phyloP scores from a whole-genome alignment of 2,329 filamentous ascomycete species.

The Hymenotorrendiella dingleyae region DNA sequence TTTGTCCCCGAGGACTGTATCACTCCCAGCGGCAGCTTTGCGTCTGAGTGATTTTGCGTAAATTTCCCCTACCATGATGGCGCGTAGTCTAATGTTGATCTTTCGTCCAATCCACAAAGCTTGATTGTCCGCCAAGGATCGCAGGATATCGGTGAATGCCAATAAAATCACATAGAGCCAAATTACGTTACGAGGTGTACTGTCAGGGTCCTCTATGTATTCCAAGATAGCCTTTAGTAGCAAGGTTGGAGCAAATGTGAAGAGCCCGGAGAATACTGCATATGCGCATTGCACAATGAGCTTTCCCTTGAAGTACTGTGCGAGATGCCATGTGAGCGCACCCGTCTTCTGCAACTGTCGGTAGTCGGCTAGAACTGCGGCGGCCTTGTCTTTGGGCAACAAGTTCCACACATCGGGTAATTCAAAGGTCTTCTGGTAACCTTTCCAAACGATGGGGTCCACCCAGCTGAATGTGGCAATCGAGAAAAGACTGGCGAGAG shows the following conservation, averaged over 20 bases:
- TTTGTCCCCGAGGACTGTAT: conserved; percentile 62
- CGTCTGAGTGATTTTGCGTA: conserved; percentile 92
- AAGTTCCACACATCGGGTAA: conserved; percentile 90
- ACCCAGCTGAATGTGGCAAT: conserved; percentile 87
- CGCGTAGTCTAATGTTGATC: conserved; percentile 86
- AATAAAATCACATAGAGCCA: conserved; percentile 95
- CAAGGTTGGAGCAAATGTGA: conserved; percentile 88
- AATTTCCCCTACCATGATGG: conserved; percentile 94
- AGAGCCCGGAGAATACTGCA: conserved; percentile 72
- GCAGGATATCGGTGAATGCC: conserved; percentile 73
- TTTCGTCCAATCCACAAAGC: conserved; percentile 91
- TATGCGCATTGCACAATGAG: conserved; percentile 73
- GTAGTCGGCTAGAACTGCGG: conserved; percentile 72
- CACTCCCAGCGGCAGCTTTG: conserved; percentile 74
- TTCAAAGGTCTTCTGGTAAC: conserved; percentile 79
- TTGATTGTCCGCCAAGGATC: conserved; percentile 78
- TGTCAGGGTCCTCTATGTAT: conserved; percentile 79
- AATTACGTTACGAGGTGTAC: conserved; percentile 75
- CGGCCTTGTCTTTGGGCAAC: conserved; percentile 80
- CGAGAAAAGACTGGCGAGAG: conserved; percentile 82
- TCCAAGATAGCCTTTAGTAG: conserved; percentile 87
- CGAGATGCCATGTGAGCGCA: conserved; percentile 70
- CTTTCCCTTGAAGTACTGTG: conserved; percentile 75
- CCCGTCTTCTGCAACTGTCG: conserved; percentile 79
- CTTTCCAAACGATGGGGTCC: conserved; percentile 80